These are phyloP conservation scores for Mycena haematopus DNA, from an alignment of 768 basidiomycete species.

Conservation along the genomic window DNA sequence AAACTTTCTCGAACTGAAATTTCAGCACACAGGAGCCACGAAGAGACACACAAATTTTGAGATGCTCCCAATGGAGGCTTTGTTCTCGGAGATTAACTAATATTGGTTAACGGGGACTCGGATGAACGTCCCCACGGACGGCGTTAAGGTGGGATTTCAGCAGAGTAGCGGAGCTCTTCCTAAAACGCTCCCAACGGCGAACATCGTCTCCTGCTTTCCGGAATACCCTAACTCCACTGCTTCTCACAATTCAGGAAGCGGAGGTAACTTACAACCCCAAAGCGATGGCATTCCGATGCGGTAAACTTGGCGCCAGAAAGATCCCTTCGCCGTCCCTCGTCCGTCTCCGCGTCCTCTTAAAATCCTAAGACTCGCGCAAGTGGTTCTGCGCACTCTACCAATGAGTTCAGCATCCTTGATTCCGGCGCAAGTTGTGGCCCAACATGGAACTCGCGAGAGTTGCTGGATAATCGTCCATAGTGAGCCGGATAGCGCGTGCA, in stretches of 20 bases:
- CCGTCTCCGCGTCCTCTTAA: slow-evolving; percentile 6
- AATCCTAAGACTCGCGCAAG: background rate
- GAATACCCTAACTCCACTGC: slow-evolving; percentile 13
- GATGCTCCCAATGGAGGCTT: too few relatives aligned
- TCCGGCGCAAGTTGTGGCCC: slow-evolving; percentile 12
- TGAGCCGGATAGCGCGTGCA: slow-evolving; percentile 28
- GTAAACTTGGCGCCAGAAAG: background rate
- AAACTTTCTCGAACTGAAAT: too few relatives aligned
- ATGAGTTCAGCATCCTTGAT: slow-evolving; percentile 17
- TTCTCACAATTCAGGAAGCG: background rate
- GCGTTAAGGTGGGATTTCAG: slow-evolving; percentile 17
- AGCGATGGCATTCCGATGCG: slow-evolving; percentile 4
- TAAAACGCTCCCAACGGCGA: background rate
- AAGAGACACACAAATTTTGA: too few relatives aligned
- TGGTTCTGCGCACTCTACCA: background rate
- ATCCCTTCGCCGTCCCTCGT: background rate
- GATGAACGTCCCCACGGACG: background rate
- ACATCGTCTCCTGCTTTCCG: background rate
- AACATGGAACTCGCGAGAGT: slow-evolving; percentile 42
- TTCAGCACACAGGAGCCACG: too few relatives aligned
- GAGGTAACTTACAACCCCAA: background rate
- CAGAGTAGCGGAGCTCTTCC: background rate
- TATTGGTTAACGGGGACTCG: too few relatives aligned
- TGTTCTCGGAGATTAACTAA: too few relatives aligned
- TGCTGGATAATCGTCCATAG: slow-evolving; percentile 74